Conservation (phyloP, 2,329 filamentous ascomycete genomes). For the Xylariaceae sp. region DNA sequence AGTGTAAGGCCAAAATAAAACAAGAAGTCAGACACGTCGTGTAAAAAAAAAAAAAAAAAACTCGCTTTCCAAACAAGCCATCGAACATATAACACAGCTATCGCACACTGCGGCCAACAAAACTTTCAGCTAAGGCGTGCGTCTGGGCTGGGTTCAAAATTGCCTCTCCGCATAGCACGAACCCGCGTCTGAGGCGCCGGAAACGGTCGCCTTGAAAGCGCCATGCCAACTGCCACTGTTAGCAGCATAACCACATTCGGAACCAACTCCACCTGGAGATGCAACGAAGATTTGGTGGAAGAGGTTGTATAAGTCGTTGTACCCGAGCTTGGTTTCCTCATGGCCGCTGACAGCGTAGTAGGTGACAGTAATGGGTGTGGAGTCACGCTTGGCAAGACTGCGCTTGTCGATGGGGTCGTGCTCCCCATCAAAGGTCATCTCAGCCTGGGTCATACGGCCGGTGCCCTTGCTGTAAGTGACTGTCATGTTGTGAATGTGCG, state of each 20-base stretch:
- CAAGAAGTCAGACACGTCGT: no score
- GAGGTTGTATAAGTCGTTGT: constrained; percentile 1
- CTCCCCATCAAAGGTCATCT: constrained; percentile 5
- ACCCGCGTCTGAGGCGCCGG: background rate
- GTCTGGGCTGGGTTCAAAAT: no score
- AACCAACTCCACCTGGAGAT: background rate
- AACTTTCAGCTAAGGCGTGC: no score
- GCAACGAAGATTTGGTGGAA: background rate
- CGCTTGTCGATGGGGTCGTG: background rate
- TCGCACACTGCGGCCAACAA: no score
- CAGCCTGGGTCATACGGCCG: constrained; percentile 1
- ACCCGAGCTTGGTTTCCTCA: background rate
- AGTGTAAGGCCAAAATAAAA: no score
- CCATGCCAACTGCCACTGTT: constrained; percentile 7
- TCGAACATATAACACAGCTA: no score
- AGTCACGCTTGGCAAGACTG: background rate
- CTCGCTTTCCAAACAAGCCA: no score
- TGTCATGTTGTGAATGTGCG: constrained; percentile 10
- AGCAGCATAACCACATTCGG: constrained; percentile 5
- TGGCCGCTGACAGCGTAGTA: constrained; percentile 2
- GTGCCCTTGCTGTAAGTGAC: constrained; percentile 1
- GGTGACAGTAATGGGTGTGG: background rate
- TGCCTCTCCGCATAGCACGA: constrained; percentile 4
- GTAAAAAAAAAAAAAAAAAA: no score
- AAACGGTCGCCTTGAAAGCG: constrained; percentile 9